Percentiles rank a stretch among this genome's conserved stretches.
Conservation (phyloP, 1,284 basidiomycete genomes). For the Sporisorium graminicola region DNA sequence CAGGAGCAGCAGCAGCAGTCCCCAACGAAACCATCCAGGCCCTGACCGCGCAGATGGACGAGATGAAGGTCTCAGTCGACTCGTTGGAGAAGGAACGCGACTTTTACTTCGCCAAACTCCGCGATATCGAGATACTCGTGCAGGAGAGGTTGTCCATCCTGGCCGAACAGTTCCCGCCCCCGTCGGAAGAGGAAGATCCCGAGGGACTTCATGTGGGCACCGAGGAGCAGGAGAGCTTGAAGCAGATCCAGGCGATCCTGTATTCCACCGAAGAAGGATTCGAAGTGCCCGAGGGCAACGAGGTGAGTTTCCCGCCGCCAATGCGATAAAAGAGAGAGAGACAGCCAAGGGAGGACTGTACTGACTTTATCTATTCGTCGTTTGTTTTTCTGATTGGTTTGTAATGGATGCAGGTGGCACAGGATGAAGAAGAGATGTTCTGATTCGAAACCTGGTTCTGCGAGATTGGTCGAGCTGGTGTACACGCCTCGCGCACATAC, state of each 20-base stretch:
- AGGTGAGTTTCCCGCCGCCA: slow-evolving; percentile 23
- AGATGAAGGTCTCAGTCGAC: slow-evolving; percentile 85
- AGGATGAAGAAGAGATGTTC: slow-evolving; percentile 47
- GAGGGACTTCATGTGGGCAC: slow-evolving; percentile 18
- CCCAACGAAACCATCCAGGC: slow-evolving; percentile 73
- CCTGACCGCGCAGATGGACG: slow-evolving; percentile 83
- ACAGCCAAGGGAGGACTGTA: too few relatives aligned
- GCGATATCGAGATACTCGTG: slow-evolving; percentile 91
- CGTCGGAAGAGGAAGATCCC: slow-evolving; percentile 18
- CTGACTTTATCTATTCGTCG: too few relatives aligned
- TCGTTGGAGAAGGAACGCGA: slow-evolving; percentile 89
- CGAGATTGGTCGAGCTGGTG: too few relatives aligned
- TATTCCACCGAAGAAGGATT: slow-evolving; percentile 83
- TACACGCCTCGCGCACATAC: too few relatives aligned
- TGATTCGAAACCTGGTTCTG: too few relatives aligned
- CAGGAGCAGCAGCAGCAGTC: slow-evolving; percentile 36
- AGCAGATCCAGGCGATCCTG: slow-evolving; percentile 90
- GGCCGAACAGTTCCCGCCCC: slow-evolving; percentile 34
- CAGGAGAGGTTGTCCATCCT: slow-evolving; percentile 69
- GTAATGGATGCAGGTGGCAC: slow-evolving; percentile 4
- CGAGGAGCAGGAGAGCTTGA: slow-evolving; percentile 78
- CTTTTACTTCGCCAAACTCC: slow-evolving; percentile 93
- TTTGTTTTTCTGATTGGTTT: too few relatives aligned
- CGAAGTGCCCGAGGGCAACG: slow-evolving; percentile 65
- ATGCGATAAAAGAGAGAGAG: too few relatives aligned